Evolutionary conservation across 176 grass and related monocot species (phyloP), one percentile per base, ranked within the genome.

Genomic region (Zoysia japonica): DNA sequence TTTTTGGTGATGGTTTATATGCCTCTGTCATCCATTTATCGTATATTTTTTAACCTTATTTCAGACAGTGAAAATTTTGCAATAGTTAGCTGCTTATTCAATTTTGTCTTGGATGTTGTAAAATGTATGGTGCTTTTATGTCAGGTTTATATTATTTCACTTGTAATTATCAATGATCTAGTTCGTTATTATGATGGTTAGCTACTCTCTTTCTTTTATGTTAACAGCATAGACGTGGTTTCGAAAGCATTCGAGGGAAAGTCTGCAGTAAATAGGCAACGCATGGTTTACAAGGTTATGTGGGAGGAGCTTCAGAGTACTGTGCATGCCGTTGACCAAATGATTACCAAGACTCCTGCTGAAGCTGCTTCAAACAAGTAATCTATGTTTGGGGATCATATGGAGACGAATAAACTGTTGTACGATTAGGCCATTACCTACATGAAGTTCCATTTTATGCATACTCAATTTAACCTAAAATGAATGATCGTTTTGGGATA

Each of bases 231-330:
- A 75, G 88, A 85, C 0, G 95, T 98, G 9, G 78, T 98, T 74
- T 89, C 95, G 2, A 94, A 98, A 80, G 85, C 72, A 59, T 98
- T 98, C 5, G 95, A 94, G 57, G 95, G 95, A 35, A 82, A 98
- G 71, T 89, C 92, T 51, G 54, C 89, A 13, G 89, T 98, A 75
- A 92, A 94, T 72, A 88, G 95, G 74, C 95, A 98, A 78, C 92
- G 92, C 82, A 94, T 98, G 95, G 95, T 98, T 54, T 98, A 98
- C 78, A 92, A 98, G 82, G 95, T 84, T 67, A 98, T 94, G 86
- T 94, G 95, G 95, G 90, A 91, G 67, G 95, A 98, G 86, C 92
- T 98, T 70, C 89, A 98, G 64, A 88, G 85, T 81, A 90, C 81
- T 1, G 83, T 98, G 71, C 95, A 98, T 82, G 95, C 95, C 38